Base-by-base conservation (phyloP, 371 early-diverging fungal genomes). In the Rhizopus arrhizus region DNA sequence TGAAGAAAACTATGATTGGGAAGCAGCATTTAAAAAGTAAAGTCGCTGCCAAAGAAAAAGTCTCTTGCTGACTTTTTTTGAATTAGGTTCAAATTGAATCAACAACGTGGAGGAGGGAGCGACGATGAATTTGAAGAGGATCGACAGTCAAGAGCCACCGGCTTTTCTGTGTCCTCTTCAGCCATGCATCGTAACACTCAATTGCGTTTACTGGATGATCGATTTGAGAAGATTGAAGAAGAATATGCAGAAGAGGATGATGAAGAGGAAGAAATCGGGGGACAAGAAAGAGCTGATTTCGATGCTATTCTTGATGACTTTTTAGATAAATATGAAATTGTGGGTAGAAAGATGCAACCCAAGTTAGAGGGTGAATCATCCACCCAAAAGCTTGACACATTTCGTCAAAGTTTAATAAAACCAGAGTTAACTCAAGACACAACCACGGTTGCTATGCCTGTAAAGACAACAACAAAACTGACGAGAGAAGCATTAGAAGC, bases 161-260 rank as follows among this genome's bases (percentile, higher is more conserved):
- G 76, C 16, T 85, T 88, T 42, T 94, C 95, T 7, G 92, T 96
- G 87, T 86, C 95, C 1, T 94, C 96, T 12, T 94, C 95, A 5
- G 86, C 90, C 46, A 91, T 96, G 93, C 92, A 88, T 74, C 89
- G 97, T 72, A 96, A 94, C 69, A 83, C 87, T 34, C 88, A 92
- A 64, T 80, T 96, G 49, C 89, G 90, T 5, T 74, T 93, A 28
- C 69, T 97, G 53, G 98, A 97, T 78, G 95, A 95, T 61, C 90
- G 90, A 55, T 97, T 95, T 73, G 98, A 97, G 65, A 79, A 85
- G 79, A 76, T 91, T 61, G 86, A 88, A 64, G 83, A 75, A 41
- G 91, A 92, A 62, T 92, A 94, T 66, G 85, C 85, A n/a, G 92
- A 92, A 62, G 86, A 85, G 1, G 90, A 91, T 13, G 83, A 84